A percentile compares a stretch with the other conserved stretches of the same genome.
phyloP scores from a whole-genome alignment of 2,329 filamentous ascomycete species.

The Rhynchosporium graminicola region DNA sequence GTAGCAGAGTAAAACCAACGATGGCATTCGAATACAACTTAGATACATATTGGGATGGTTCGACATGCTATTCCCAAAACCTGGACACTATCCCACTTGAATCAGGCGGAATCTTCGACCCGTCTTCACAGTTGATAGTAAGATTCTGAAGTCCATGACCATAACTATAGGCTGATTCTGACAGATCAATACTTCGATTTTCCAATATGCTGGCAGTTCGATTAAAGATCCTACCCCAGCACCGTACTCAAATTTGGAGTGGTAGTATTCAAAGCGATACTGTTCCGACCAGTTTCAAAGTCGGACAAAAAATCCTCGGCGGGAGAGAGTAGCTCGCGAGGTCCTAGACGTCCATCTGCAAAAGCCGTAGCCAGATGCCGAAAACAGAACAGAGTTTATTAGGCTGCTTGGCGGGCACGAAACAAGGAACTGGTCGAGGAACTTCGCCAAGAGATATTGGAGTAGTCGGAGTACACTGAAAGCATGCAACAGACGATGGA shows the following conservation, averaged over 20 bases:
- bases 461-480: constrained; percentile 20
- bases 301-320: background rate
- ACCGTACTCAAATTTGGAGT: constrained; percentile 12
- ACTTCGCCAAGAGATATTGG: constrained; percentile 20
- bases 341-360: constrained; percentile 17
- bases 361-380: constrained; percentile 21
- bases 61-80: constrained; percentile 14
- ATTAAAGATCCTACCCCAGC: background rate
- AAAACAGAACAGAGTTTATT: constrained; percentile 21
- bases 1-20: background rate
- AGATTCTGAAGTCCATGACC: background rate
- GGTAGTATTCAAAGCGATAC: constrained; percentile 9
- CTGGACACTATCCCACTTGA: constrained; percentile 9
- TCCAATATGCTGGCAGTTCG: constrained; percentile 7
- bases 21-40: constrained; percentile 18
- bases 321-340: constrained; percentile 2
- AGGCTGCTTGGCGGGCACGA: constrained; percentile 19
- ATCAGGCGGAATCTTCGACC: constrained; percentile 5
- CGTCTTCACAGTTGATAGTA: background rate
- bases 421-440: constrained; percentile 23
- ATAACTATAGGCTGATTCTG: background rate
- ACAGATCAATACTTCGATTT: constrained; percentile 8
- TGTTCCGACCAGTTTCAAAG: background rate
- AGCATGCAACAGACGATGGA: constrained; percentile 22
- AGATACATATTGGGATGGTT: constrained; percentile 17